Conservation (phyloP, 352 stramenopile genomes). For the Elongisporangium anandrum region DNA sequence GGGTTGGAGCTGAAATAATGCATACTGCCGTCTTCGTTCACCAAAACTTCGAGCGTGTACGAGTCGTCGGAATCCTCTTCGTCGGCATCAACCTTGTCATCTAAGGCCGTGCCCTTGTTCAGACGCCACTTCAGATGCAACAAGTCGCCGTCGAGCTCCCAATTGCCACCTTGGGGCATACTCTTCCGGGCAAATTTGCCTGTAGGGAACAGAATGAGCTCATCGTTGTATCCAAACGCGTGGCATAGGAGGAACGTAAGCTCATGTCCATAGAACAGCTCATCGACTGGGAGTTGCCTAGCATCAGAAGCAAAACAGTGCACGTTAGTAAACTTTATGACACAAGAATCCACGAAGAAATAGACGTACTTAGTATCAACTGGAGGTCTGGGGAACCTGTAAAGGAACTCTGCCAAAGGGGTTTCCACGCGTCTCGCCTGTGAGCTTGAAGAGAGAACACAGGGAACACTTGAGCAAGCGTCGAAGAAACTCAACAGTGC, state of each 20-base stretch:
- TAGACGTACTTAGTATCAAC: conserved; percentile 54
- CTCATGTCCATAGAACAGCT: conserved; percentile 77
- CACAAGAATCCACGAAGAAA: background rate
- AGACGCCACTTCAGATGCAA: conserved; percentile 77
- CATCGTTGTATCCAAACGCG: conserved; percentile 70
- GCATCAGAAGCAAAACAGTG: background rate
- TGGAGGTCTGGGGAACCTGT: conserved; percentile 57
- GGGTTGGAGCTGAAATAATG: conserved; percentile 75
- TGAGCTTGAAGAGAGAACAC: conserved; percentile 29
- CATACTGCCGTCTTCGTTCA: conserved; percentile 67
- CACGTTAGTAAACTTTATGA: background rate
- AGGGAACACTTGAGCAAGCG: conserved; percentile 60
- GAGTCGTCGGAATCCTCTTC: conserved; percentile 33
- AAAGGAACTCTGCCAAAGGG: conserved; percentile 60
- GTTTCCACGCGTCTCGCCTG: conserved; percentile 49
- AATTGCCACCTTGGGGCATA: conserved; percentile 62
- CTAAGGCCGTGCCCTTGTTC: conserved; percentile 8
- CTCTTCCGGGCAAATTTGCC: conserved; percentile 66
- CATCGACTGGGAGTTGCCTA: conserved; percentile 44
- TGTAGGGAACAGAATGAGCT: conserved; percentile 55
- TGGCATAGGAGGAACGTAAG: conserved; percentile 79
- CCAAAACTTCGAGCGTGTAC: conserved; percentile 72
- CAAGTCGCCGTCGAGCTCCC: conserved; percentile 74
- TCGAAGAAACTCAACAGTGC: conserved; percentile 73
- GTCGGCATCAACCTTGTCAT: conserved; percentile 14